Evolutionary conservation across 768 basidiomycete species (phyloP).

Genomic region (Hypholoma sublateritium): DNA sequence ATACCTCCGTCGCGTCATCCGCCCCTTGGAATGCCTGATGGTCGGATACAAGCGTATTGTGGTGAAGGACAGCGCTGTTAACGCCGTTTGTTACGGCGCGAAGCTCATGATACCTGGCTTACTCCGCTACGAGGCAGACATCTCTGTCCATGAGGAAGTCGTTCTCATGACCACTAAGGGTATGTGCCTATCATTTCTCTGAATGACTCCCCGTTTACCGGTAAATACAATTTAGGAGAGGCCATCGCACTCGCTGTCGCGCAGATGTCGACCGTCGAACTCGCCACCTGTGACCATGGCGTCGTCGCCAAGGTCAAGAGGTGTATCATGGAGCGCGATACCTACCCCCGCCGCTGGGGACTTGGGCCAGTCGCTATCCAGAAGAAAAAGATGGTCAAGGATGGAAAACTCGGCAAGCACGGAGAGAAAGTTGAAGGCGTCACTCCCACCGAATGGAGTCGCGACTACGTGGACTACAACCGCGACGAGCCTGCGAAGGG

Average conservation of each 20-base stretch:
- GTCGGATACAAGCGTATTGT: constrained; percentile 98
- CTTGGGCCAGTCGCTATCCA: constrained; percentile 95
- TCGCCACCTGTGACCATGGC: constrained; percentile 97
- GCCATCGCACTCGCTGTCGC: constrained; percentile 94
- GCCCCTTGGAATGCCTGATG: constrained; percentile 91
- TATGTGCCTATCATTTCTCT: constrained; percentile 19
- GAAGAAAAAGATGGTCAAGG: constrained; percentile 98
- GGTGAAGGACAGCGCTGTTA: constrained; percentile 98
- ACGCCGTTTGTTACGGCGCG: constrained; percentile 98
- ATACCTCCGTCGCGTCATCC: constrained; percentile 92
- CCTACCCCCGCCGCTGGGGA: constrained; percentile 97
- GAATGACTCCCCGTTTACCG: constrained; percentile 6
- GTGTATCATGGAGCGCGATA: constrained; percentile 99
- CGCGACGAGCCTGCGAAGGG: constrained; percentile 44
- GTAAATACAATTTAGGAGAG: constrained; percentile 53
- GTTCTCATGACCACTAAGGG: constrained; percentile 99
- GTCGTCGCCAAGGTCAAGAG: constrained; percentile 99
- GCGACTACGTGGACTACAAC: constrained; percentile 92
- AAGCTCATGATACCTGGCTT: constrained; percentile 99
- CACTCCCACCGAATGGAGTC: constrained; percentile 89
- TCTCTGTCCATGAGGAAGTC: constrained; percentile 92
- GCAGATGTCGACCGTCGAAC: constrained; percentile 98
- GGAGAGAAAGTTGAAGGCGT: constrained; percentile 86
- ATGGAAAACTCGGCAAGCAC: constrained; percentile 95
- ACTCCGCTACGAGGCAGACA: constrained; percentile 93